These are phyloP conservation scores for Naganishia liquefaciens DNA, from an alignment of 1,284 basidiomycete genomes.

Conservation along the genomic window DNA sequence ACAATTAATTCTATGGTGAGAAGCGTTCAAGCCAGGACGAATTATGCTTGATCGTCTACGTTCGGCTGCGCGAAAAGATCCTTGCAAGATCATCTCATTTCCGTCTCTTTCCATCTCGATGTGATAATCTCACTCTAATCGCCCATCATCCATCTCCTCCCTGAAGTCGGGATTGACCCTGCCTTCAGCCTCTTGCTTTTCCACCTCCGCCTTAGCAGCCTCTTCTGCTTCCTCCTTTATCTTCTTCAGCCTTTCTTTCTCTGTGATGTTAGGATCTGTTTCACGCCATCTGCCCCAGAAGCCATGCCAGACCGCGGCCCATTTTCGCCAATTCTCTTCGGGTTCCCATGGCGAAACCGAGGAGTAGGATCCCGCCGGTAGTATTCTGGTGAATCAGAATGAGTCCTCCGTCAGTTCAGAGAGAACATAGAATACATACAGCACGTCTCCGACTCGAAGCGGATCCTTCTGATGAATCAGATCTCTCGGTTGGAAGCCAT, in stretches of 20 bases:
- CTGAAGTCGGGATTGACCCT: conserved; percentile 8
- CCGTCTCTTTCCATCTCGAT: background rate
- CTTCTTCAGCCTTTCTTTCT: conserved; percentile 41
- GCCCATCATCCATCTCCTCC: background rate
- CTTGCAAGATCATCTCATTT: too few relatives aligned
- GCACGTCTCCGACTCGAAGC: conserved; percentile 42
- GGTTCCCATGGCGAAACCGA: conserved; percentile 39
- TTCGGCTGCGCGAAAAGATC: too few relatives aligned
- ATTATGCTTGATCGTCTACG: too few relatives aligned
- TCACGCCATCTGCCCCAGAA: conserved; percentile 44
- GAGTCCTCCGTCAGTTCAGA: too few relatives aligned
- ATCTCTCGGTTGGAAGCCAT: conserved; percentile 42
- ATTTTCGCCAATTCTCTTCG: conserved; percentile 39
- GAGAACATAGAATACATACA: conserved; percentile 36
- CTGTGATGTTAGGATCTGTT: conserved; percentile 40
- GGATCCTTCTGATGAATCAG: conserved; percentile 40
- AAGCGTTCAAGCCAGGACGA: too few relatives aligned
- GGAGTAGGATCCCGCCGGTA: conserved; percentile 44
- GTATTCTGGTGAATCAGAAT: conserved; percentile 35
- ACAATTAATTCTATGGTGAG: too few relatives aligned
- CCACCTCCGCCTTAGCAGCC: conserved; percentile 27
- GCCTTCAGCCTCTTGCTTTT: conserved; percentile 29
- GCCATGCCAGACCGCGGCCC: conserved; percentile 45
- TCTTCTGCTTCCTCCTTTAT: conserved; percentile 40
- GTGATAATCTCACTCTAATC: conserved; percentile 2